Conservation (phyloP, 2,329 filamentous ascomycete species). For the Lecanicillium sp. region DNA sequence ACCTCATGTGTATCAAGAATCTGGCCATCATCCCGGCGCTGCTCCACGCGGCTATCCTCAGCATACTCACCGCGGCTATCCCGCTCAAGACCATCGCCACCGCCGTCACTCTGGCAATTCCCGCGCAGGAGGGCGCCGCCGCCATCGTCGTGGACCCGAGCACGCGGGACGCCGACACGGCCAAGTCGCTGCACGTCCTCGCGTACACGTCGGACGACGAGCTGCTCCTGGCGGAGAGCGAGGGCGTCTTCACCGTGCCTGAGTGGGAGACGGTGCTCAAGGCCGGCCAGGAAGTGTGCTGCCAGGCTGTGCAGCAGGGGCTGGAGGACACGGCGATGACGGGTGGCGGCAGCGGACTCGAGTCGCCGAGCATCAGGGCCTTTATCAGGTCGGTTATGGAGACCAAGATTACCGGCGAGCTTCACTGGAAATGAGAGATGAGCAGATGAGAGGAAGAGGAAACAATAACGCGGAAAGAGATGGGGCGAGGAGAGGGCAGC, state of each 20-base stretch:
- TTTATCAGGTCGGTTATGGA: conserved; percentile 59
- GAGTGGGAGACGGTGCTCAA: conserved; percentile 70
- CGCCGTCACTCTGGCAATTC: conserved; percentile 57
- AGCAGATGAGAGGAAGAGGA: conserved; percentile 40
- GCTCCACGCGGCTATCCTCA: conserved; percentile 70
- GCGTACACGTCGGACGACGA: conserved; percentile 71
- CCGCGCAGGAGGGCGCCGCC: conserved; percentile 21
- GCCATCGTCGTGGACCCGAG: conserved; percentile 54
- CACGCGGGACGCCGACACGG: conserved; percentile 53
- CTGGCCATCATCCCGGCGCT: conserved; percentile 75
- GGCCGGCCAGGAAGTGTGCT: conserved; percentile 61
- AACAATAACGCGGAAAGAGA: background rate
- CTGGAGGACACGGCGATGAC: conserved; percentile 38
- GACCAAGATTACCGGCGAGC: conserved; percentile 44
- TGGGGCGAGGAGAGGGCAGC: background rate
- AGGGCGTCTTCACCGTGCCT: conserved; percentile 68
- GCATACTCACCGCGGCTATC: conserved; percentile 75
- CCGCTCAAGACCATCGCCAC: conserved; percentile 70
- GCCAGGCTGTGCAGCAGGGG: conserved; percentile 27
- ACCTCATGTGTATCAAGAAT: conserved; percentile 46
- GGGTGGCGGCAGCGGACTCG: conserved; percentile 35
- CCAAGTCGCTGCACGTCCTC: conserved; percentile 73
- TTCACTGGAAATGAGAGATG: conserved; percentile 50
- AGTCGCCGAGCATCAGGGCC: conserved; percentile 46
- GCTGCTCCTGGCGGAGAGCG: conserved; percentile 72